phyloP scores from a whole-genome alignment of 768 basidiomycete genomes.

The Phlegmacium glaucopus region DNA sequence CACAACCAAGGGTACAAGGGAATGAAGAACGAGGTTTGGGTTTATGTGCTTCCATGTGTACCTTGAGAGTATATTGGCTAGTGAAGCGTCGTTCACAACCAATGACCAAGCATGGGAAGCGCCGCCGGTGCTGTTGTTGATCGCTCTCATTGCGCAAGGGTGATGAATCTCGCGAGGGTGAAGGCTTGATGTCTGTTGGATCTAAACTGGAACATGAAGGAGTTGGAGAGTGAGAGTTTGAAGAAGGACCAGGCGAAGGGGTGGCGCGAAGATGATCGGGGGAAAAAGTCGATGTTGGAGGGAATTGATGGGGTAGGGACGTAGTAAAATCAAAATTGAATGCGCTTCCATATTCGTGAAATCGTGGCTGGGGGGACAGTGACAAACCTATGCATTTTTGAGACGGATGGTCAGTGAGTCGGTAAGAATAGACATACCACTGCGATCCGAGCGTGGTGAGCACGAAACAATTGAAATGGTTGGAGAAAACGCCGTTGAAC shows the following conservation, averaged over 20 bases:
- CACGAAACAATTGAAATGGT: conserved; percentile 27
- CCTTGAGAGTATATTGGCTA: conserved; percentile 50
- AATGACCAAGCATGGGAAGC: conserved; percentile 44
- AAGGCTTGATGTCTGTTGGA: conserved; percentile 14
- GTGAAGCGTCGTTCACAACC: conserved; percentile 50
- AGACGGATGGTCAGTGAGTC: conserved; percentile 7
- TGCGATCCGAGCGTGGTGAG: conserved; percentile 31
- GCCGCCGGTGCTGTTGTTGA: conserved; percentile 31
- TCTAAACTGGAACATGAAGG: conserved; percentile 26
- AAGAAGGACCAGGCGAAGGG: conserved; percentile 13
- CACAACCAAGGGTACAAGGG: conserved; percentile 52
- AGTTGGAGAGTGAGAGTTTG: conserved; percentile 22
- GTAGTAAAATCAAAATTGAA: conserved; percentile 31
- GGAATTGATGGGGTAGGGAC: conserved; percentile 22
- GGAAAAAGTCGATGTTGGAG: conserved; percentile 16
- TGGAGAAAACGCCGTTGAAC: conserved; percentile 21
- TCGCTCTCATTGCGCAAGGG: conserved; percentile 32
- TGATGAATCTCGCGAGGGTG: conserved; percentile 29
- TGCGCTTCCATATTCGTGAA: conserved; percentile 27
- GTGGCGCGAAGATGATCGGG: conserved; percentile 11
- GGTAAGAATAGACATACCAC: conserved; percentile 19
- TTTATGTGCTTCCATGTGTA: conserved; percentile 54
- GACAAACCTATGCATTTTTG: too few relatives aligned
- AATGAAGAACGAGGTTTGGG: conserved; percentile 46
- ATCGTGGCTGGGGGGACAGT: conserved; percentile 30